Evolutionary conservation across 208 protist genomes (phyloP).

Genomic region (Leishmania aethiopica): DNA sequence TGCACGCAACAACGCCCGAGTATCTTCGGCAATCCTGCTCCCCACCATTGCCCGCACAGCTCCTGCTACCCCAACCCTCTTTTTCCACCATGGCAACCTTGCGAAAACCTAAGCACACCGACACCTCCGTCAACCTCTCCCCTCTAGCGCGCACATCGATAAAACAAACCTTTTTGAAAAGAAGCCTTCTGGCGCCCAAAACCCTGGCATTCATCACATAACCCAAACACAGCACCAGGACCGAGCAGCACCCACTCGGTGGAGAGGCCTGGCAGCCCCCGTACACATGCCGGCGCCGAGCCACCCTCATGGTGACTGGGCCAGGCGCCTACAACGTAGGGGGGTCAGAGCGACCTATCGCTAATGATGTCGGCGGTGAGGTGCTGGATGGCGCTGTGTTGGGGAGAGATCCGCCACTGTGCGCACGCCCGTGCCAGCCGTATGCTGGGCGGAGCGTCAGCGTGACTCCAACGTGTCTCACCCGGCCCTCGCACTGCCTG

Average conservation of each 20-base stretch:
- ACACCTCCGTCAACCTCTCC: too few species aligned
- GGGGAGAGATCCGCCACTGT: neutral
- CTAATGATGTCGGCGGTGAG: neutral
- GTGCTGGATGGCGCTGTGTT: neutral
- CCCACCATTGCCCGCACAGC: too few species aligned
- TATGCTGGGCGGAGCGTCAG: neutral
- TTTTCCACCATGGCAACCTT: too few species aligned
- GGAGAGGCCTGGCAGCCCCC: neutral
- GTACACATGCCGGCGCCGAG: neutral
- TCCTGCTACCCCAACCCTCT: fast-evolving
- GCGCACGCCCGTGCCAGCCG: neutral
- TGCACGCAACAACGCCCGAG: too few species aligned
- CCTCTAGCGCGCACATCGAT: too few species aligned
- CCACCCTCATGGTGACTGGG: neutral
- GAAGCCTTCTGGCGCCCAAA: too few species aligned
- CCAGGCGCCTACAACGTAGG: neutral
- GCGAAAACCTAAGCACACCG: too few species aligned
- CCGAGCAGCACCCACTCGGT: neutral
- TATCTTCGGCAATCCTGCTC: too few species aligned
- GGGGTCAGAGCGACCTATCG: neutral
- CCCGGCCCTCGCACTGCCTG: neutral
- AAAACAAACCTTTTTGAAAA: too few species aligned
- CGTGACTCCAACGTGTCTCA: neutral
- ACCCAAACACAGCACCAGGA: too few species aligned
- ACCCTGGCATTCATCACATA: too few species aligned